These are phyloP conservation scores for Scytalidium lignicola DNA, from an alignment of 2,329 filamentous ascomycete species.

Conservation along the genomic window DNA sequence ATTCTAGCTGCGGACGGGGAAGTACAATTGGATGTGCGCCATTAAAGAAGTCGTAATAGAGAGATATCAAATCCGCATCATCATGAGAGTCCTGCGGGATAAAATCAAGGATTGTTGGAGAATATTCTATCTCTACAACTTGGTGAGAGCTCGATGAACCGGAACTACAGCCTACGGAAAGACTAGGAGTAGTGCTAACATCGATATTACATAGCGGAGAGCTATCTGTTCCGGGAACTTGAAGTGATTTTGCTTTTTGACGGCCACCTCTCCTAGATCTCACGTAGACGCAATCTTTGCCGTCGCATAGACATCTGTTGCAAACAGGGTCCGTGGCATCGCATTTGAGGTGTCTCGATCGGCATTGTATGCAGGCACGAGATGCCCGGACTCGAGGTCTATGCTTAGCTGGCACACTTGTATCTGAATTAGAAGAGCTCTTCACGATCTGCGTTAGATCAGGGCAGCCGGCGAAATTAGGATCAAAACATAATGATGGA, in stretches of 20 bases:
- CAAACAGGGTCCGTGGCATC: slow-evolving; percentile 44
- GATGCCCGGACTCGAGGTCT: slow-evolving; percentile 22
- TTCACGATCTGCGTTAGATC: not conserved
- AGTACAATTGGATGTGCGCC: slow-evolving; percentile 32
- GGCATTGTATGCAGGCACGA: slow-evolving; percentile 46
- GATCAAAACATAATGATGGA: not conserved
- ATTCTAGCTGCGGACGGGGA: slow-evolving; percentile 29
- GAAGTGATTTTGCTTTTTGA: not conserved
- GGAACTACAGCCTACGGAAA: not conserved
- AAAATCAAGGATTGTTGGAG: not conserved
- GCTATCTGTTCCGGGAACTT: slow-evolving; percentile 7
- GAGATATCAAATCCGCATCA: not conserved
- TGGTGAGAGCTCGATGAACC: not conserved
- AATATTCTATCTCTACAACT: not conserved
- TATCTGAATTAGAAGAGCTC: not conserved
- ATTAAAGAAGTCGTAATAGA: slow-evolving; percentile 22
- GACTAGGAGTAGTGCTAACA: slow-evolving; percentile 27
- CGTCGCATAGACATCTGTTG: slow-evolving; percentile 36
- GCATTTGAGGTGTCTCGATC: slow-evolving; percentile 47
- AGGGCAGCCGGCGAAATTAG: not conserved
- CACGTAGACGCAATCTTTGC: slow-evolving; percentile 43
- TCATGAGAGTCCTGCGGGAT: not conserved
- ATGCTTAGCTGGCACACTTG: slow-evolving; percentile 2
- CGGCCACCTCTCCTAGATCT: slow-evolving; percentile 43
- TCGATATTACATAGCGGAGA: slow-evolving; percentile 21